These are phyloP conservation scores for Solanum habrochaites DNA, from an alignment of 257 asterid species.

Conservation along the genomic window DNA sequence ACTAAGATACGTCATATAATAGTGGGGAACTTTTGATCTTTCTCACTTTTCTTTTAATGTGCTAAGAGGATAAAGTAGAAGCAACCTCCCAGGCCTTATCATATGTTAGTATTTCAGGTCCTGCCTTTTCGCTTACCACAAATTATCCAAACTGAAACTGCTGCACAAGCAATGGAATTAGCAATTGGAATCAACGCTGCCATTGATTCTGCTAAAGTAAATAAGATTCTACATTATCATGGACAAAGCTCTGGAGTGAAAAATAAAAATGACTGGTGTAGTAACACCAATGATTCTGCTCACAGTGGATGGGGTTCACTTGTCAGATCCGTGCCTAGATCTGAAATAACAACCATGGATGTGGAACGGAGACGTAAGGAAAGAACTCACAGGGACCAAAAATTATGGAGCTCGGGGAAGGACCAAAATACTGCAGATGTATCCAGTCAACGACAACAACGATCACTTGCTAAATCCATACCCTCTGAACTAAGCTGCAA, in stretches of 20 bases:
- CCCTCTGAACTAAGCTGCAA: background rate
- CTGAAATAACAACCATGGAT: background rate
- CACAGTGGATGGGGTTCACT: slow-evolving; percentile 1
- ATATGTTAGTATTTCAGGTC: background rate
- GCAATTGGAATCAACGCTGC: background rate
- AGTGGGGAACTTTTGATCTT: background rate
- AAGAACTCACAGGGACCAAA: too few relatives aligned
- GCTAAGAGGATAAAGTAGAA: background rate
- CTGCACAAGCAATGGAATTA: background rate
- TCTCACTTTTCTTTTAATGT: background rate
- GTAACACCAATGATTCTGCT: background rate
- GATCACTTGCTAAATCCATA: background rate
- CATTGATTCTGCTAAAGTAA: background rate
- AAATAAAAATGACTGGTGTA: slow-evolving; percentile 1
- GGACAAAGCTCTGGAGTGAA: background rate
- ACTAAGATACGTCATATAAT: background rate
- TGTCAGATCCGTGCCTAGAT: background rate
- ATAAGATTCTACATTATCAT: background rate
- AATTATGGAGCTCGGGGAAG: slow-evolving; percentile 5
- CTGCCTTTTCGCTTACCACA: background rate
- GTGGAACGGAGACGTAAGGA: too few relatives aligned
- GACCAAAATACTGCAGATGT: background rate
- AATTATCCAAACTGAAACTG: background rate
- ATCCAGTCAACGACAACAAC: background rate
- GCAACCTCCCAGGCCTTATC: background rate